Evolutionary conservation across 2,329 filamentous ascomycete genomes (phyloP).

Genomic region (Arthrobotrys conoides): DNA sequence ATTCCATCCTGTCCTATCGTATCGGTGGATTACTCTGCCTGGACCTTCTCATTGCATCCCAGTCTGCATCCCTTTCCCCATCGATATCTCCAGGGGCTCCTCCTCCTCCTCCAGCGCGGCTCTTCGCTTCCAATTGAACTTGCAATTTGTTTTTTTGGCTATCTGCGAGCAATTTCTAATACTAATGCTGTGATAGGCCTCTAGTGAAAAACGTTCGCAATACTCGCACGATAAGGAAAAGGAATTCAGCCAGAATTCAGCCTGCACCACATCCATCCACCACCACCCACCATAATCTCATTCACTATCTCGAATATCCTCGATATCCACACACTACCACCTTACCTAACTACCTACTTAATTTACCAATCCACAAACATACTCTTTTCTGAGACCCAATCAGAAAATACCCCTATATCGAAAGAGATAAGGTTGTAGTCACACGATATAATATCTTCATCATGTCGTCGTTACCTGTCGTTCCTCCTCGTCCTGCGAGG

Average conservation of each 20-base stretch:
- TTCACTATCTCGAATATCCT: slow-evolving; percentile 37
- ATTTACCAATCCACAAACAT: no score
- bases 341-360: not conserved
- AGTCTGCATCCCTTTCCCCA: slow-evolving; percentile 19
- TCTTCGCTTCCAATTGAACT: slow-evolving; percentile 27
- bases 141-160: slow-evolving; percentile 27
- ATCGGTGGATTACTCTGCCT: slow-evolving; percentile 24
- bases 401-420: not conserved
- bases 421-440: slow-evolving; percentile 32
- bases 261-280: slow-evolving; percentile 22
- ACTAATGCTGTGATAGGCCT: slow-evolving; percentile 43
- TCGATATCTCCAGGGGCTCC: slow-evolving; percentile 35
- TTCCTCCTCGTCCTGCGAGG: slow-evolving; percentile 62
- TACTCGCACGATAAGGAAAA: slow-evolving; percentile 53
- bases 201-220: slow-evolving; percentile 35
- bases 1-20: slow-evolving; percentile 17
- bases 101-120: slow-evolving; percentile 52
- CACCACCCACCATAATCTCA: slow-evolving; percentile 17
- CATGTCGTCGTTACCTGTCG: slow-evolving; percentile 62
- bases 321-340: slow-evolving; percentile 19
- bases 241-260: slow-evolving; percentile 60
- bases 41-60: slow-evolving; percentile 36
- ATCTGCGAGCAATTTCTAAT: slow-evolving; percentile 49
- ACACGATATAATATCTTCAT: slow-evolving; percentile 52
- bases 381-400: slow-evolving; percentile 9